phyloP scores from a whole-genome alignment of 805 yeast genomes.

The Saccharomycopsis fibuligera region DNA sequence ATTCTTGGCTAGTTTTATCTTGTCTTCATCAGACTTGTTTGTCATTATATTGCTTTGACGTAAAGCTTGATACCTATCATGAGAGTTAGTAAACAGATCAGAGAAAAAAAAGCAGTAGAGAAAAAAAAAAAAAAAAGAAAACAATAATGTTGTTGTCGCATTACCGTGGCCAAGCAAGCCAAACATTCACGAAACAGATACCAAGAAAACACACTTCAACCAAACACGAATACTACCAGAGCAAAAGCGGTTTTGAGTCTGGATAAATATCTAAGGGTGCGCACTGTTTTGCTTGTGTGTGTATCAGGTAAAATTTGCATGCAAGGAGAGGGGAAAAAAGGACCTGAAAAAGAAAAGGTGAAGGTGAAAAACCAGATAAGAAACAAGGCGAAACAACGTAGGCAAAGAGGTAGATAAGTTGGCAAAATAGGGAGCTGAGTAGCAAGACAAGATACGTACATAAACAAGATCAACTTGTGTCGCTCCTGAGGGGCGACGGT shows the following conservation, averaged over 20 bases:
- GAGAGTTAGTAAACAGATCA: background rate
- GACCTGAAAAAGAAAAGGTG: too few species aligned
- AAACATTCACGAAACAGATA: too few species aligned
- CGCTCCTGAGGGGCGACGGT: slow-evolving; percentile 18
- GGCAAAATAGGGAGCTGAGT: background rate
- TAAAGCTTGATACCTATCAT: slow-evolving; percentile 14
- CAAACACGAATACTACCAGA: too few species aligned
- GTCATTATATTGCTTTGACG: slow-evolving; percentile 13
- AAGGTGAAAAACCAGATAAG: too few species aligned
- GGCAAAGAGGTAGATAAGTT: background rate
- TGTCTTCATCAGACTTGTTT: slow-evolving; percentile 9
- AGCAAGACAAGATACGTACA: slow-evolving; percentile 5
- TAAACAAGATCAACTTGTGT: slow-evolving; percentile 15
- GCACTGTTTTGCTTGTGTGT: too few species aligned
- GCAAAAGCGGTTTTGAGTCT: too few species aligned
- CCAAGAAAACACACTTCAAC: too few species aligned
- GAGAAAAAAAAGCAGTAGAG: background rate
- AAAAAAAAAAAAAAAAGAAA: background rate
- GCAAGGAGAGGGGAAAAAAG: too few species aligned
- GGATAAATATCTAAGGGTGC: too few species aligned
- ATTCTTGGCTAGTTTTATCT: slow-evolving; percentile 13
- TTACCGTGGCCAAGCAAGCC: too few species aligned
- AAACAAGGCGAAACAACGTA: too few species aligned
- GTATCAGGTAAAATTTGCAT: too few species aligned
- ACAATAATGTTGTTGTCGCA: background rate